Conservation (phyloP, 83 land plant species). For the Thuja plicata region DNA sequence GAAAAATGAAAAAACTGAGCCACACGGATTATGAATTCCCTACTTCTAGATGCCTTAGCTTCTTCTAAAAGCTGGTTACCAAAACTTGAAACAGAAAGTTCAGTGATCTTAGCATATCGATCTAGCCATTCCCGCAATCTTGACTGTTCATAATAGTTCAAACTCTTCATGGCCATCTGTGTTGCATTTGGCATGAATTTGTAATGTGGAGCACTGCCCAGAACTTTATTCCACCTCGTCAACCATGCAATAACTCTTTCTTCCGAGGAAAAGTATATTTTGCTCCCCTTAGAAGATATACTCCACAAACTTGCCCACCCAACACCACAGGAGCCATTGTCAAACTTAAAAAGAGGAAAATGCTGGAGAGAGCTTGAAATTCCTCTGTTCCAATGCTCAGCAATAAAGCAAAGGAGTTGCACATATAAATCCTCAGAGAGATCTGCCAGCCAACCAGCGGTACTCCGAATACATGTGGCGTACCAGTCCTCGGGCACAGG, state of each 20-base stretch:
- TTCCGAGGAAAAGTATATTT: not conserved
- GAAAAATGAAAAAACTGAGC: conserved; percentile 46
- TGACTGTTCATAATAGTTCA: not conserved
- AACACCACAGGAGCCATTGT: not conserved
- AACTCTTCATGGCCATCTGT: conserved; percentile 6
- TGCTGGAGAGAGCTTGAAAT: conserved; percentile 18
- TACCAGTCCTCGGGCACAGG: conserved; percentile 34
- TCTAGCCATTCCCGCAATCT: not conserved
- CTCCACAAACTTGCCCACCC: conserved; percentile 9
- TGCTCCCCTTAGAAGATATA: not conserved
- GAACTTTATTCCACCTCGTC: conserved; percentile 35
- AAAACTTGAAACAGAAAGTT: conserved; percentile 5
- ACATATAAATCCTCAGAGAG: conserved; percentile 46
- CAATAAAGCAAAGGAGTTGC: conserved; percentile 41
- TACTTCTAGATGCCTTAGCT: not conserved
- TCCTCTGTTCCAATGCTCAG: conserved; percentile 24
- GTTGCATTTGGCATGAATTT: conserved; percentile 32
- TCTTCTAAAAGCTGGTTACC: not conserved
- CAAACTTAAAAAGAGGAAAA: conserved; percentile 34
- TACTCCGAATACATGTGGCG: conserved; percentile 27
- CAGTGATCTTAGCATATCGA: not conserved
- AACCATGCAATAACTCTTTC: conserved; percentile 34
- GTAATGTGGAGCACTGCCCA: conserved; percentile 6
- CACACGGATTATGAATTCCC: conserved; percentile 8
- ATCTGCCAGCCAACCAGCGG: conserved; percentile 22